A percentile compares a stretch with the other conserved stretches of the same genome.
These are phyloP conservation scores for Ceratocystis albifundus DNA, from an alignment of 2,329 filamentous ascomycete species.

Conservation along the genomic window DNA sequence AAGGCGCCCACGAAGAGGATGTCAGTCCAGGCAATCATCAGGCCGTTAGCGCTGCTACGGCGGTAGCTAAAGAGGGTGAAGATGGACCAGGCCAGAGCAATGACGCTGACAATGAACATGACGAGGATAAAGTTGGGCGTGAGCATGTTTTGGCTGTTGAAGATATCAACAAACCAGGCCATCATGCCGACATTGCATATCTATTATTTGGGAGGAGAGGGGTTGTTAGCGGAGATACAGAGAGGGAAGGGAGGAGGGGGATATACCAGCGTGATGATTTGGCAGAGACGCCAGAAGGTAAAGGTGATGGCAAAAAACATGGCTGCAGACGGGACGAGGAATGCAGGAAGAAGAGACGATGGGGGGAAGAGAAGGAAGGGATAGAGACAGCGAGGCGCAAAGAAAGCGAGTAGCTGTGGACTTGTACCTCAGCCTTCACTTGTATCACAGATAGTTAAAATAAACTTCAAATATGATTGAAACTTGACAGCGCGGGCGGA, in stretches of 20 bases:
- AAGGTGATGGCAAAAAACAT: slow-evolving; percentile 56
- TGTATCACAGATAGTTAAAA: too few relatives aligned
- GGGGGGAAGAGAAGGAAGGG: slow-evolving; percentile 7
- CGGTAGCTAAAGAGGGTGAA: slow-evolving; percentile 57
- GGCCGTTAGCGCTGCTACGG: slow-evolving; percentile 48
- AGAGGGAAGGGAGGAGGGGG: background rate
- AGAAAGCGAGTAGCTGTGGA: background rate
- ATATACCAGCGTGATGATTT: slow-evolving; percentile 52
- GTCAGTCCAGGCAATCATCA: slow-evolving; percentile 50
- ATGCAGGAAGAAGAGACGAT: background rate
- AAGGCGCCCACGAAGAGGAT: slow-evolving; percentile 51
- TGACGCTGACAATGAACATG: slow-evolving; percentile 55
- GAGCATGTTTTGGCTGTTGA: slow-evolving; percentile 44
- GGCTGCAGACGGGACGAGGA: slow-evolving; percentile 26
- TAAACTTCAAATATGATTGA: background rate
- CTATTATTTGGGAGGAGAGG: slow-evolving; percentile 31
- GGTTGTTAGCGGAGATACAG: slow-evolving; percentile 17
- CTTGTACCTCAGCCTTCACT: too few relatives aligned
- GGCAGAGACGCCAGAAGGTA: slow-evolving; percentile 48
- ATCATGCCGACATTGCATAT: slow-evolving; percentile 57
- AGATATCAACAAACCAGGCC: slow-evolving; percentile 53
- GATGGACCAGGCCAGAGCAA: slow-evolving; percentile 52
- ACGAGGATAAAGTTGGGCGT: slow-evolving; percentile 53
- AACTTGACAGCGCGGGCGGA: background rate
- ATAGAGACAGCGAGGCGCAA: background rate